These are phyloP conservation scores for Kodamaea lidongshanica DNA, from an alignment of 805 yeast species.

Conservation along the genomic window DNA sequence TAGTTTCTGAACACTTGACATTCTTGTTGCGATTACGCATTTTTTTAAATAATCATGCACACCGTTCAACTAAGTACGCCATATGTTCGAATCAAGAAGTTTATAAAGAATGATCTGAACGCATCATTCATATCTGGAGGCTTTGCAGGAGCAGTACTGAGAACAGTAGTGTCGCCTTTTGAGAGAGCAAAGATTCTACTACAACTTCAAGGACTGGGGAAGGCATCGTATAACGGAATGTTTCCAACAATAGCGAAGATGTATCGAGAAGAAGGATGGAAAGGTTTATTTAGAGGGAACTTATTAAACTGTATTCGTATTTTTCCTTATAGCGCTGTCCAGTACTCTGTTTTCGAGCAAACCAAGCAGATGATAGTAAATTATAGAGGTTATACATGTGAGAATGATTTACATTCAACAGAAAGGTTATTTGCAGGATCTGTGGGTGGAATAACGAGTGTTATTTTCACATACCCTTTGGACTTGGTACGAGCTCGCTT, in stretches of 20 bases:
- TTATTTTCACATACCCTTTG: conserved; percentile 81
- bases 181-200: conserved; percentile 89
- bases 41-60: no score
- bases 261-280: conserved; percentile 87
- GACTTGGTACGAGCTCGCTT: conserved; percentile 87
- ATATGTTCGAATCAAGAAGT: conserved; percentile 12
- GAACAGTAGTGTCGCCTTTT: conserved; percentile 92
- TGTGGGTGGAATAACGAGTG: conserved; percentile 73
- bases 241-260: conserved; percentile 67
- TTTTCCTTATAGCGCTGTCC: conserved; percentile 92
- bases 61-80: no score
- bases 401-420: conserved; percentile 36
- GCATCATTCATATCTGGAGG: conserved; percentile 72
- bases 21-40: no score
- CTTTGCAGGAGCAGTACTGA: conserved; percentile 68
- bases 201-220: conserved; percentile 74
- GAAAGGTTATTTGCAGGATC: conserved; percentile 75
- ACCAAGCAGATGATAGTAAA: conserved; percentile 39
- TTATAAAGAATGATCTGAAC: conserved; percentile 44
- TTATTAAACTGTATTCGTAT: conserved; percentile 85
- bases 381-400: conserved; percentile 21
- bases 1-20: no score
- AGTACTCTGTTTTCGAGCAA: conserved; percentile 76
- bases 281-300: conserved; percentile 86
- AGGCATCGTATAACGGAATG: conserved; percentile 57